These are phyloP conservation scores for Huntiella abstrusa DNA, from an alignment of 2,329 filamentous ascomycete species.

Conservation along the genomic window DNA sequence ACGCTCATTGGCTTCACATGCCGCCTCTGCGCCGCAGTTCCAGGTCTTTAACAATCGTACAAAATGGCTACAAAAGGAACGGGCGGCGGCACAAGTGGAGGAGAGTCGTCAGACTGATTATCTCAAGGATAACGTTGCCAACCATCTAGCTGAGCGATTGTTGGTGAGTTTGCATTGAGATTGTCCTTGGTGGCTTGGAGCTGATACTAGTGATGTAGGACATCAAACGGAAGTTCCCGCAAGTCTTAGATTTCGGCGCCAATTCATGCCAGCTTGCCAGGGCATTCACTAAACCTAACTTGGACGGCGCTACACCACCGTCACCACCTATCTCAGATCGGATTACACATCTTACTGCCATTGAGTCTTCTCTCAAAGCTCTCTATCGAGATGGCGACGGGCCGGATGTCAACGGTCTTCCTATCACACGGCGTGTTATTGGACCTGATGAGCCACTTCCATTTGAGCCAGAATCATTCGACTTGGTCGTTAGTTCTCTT, in stretches of 20 bases:
- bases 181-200: neutral
- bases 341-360: conserved; percentile 57
- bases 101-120: conserved; percentile 73
- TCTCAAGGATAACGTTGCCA: conserved; percentile 78
- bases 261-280: conserved; percentile 90
- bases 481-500: conserved; percentile 74
- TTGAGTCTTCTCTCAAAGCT: conserved; percentile 60
- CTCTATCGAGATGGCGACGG: conserved; percentile 62
- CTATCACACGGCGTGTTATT: conserved; percentile 59
- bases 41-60: conserved; percentile 79
- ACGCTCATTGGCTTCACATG: conserved; percentile 7
- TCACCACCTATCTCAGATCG: conserved; percentile 49
- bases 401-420: conserved; percentile 55
- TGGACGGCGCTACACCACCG: conserved; percentile 37
- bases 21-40: conserved; percentile 26
- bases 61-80: conserved; percentile 85
- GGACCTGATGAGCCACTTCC: conserved; percentile 60
- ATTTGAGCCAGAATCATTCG: conserved; percentile 59
- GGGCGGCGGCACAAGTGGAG: conserved; percentile 52
- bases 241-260: conserved; percentile 79
- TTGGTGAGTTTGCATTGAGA: conserved; percentile 32
- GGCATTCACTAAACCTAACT: conserved; percentile 53
- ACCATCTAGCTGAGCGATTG: conserved; percentile 65
- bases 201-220: conserved; percentile 35
- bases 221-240: conserved; percentile 73